Evolutionary conservation across 148 eudicot genomes (phyloP).

Genomic region (Agrostemma githago): DNA sequence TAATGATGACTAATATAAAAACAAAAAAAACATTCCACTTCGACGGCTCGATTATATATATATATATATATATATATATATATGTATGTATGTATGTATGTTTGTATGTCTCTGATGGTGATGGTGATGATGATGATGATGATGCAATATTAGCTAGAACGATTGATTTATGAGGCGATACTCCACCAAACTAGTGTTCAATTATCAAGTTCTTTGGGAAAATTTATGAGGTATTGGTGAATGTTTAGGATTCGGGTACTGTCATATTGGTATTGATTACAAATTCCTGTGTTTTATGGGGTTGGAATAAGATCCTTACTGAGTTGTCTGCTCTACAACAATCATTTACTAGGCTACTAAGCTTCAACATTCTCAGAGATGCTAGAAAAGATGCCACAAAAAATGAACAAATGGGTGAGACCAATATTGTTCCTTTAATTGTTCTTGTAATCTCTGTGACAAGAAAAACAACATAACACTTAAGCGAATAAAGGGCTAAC

Average conservation of each 20-base stretch:
- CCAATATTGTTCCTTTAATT: constrained; percentile 53
- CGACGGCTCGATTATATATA: no score
- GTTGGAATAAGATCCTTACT: background rate
- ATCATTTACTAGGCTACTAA: constrained; percentile 6
- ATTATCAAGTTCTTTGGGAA: background rate
- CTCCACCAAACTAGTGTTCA: background rate
- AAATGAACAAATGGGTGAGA: constrained; percentile 62
- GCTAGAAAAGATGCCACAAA: no score
- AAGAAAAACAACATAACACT: constrained; percentile 2
- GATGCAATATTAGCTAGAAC: no score
- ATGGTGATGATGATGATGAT: no score
- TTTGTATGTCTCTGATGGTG: no score
- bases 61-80: no score
- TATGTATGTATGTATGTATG: no score
- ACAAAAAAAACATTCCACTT: no score
- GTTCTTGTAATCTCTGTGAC: constrained; percentile 66
- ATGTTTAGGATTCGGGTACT: no score
- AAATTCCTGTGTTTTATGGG: background rate
- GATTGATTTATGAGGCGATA: background rate
- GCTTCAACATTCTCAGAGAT: constrained; percentile 35
- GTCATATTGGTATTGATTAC: background rate
- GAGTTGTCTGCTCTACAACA: background rate
- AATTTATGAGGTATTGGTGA: no score
- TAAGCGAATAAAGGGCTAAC: background rate
- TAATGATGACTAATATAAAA: no score